Conservation (phyloP, 495 filamentous ascomycete species). For the Daldinia bambusicola region DNA sequence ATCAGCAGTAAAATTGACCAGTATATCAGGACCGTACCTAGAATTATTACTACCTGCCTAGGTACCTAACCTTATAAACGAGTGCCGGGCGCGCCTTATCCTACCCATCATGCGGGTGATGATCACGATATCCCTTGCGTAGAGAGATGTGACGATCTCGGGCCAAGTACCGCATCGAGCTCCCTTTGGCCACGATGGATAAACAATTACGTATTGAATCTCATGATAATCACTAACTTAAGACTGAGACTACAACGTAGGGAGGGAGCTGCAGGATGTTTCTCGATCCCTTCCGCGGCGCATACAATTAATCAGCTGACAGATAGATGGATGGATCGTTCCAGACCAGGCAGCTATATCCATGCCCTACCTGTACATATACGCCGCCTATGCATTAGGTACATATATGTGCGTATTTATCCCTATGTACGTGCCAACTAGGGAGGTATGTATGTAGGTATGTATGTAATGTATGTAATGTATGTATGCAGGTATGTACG, state of each 20-base stretch:
- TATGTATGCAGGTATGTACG: slow-evolving; percentile 4
- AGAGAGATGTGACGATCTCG: background rate
- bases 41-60: background rate
- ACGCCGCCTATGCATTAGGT: background rate
- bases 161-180: background rate
- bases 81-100: background rate
- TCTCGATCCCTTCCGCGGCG: slow-evolving; percentile 19
- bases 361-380: slow-evolving; percentile 4
- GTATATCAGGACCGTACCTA: background rate
- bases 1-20: background rate
- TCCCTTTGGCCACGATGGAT: background rate
- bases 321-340: slow-evolving; percentile 29
- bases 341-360: slow-evolving; percentile 20
- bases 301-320: slow-evolving; percentile 27
- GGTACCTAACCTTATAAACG: background rate
- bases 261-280: background rate
- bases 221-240: background rate
- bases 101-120: background rate
- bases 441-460: slow-evolving; percentile 6
- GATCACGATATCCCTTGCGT: slow-evolving; percentile 9
- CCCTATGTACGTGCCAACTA: slow-evolving; percentile 6
- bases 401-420: slow-evolving; percentile 10
- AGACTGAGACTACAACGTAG: slow-evolving; percentile 5
- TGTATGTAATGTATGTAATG: slow-evolving; percentile 5
- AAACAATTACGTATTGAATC: slow-evolving; percentile 6